These are phyloP conservation scores for Penicillium tannophilum DNA, from an alignment of 495 filamentous ascomycete genomes.

Conservation along the genomic window DNA sequence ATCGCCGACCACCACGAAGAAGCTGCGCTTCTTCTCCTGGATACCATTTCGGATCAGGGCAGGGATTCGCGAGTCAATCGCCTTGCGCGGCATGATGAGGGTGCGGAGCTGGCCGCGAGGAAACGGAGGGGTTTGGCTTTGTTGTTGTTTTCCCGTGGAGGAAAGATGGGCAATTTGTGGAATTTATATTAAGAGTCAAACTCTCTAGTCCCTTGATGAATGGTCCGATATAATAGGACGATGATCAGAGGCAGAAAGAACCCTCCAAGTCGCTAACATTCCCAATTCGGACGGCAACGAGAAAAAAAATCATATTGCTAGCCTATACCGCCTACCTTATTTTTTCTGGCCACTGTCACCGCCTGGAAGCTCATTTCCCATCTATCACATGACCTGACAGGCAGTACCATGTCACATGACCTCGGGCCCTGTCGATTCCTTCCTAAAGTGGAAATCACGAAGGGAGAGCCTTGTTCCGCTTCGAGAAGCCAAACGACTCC, in stretches of 20 bases:
- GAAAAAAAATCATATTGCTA: conserved; percentile 28
- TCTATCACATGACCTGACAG: background rate
- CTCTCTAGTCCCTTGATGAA: conserved; percentile 4
- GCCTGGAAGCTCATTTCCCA: background rate
- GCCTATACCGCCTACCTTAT: conserved; percentile 2
- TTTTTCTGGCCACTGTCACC: background rate
- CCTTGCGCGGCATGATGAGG: conserved; percentile 56
- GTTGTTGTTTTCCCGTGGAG: background rate
- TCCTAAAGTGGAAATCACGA: background rate
- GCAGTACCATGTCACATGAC: background rate
- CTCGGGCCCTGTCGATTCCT: background rate
- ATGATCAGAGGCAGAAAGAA: conserved; percentile 13
- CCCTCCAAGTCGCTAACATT: conserved; percentile 12
- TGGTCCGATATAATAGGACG: background rate
- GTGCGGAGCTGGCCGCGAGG: conserved; percentile 28
- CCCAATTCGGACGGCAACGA: conserved; percentile 14
- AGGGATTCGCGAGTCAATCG: conserved; percentile 87
- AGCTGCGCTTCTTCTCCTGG: conserved; percentile 95
- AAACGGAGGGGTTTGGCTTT: conserved; percentile 5
- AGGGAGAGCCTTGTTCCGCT: background rate
- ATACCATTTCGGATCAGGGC: conserved; percentile 94
- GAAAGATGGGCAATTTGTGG: background rate
- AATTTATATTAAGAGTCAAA: background rate
- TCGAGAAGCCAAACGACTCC: background rate
- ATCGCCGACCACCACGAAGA: conserved; percentile 96